Percentiles rank a stretch among this genome's conserved stretches.
phyloP scores from a whole-genome alignment of 208 protist genomes.

The Acanthamoeba healyi region DNA sequence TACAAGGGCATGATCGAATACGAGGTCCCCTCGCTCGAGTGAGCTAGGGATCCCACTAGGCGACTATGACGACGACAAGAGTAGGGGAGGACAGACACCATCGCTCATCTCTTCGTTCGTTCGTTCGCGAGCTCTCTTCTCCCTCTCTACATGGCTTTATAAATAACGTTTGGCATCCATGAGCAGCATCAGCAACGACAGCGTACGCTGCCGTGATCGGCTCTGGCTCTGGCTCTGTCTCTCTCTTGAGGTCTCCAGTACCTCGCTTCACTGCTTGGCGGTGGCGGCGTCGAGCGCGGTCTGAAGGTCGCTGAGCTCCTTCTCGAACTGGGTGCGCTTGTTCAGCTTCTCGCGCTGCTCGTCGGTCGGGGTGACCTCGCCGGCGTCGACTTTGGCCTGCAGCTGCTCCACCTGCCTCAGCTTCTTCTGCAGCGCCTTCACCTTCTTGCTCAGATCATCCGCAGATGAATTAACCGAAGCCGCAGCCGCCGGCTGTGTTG shows the following conservation, averaged over 20 bases:
- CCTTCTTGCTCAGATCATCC: slow-evolving; percentile 70
- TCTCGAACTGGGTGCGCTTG: slow-evolving; percentile 47
- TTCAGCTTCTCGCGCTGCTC: slow-evolving; percentile 70
- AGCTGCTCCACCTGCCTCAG: slow-evolving; percentile 56
- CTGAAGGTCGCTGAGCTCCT: slow-evolving; percentile 62
- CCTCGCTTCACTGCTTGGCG: slow-evolving; percentile 5
- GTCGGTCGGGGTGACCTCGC: slow-evolving; percentile 33
- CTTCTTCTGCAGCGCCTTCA: slow-evolving; percentile 72
- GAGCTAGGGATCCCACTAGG: too few relatives aligned
- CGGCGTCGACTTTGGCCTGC: slow-evolving; percentile 48
- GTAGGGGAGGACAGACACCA: too few relatives aligned
- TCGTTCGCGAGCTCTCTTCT: background rate
- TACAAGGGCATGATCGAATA: slow-evolving; percentile 76
- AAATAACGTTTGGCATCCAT: slow-evolving; percentile 47
- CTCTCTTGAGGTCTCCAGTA: background rate
- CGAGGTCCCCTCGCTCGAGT: slow-evolving; percentile 68
- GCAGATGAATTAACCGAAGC: background rate
- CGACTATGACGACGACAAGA: too few relatives aligned
- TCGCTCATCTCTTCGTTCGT: background rate
- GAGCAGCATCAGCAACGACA: too few relatives aligned
- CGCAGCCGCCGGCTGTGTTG: background rate
- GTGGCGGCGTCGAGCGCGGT: slow-evolving; percentile 20
- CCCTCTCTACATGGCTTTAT: background rate
- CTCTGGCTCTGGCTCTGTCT: background rate
- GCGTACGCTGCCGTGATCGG: background rate